These are phyloP conservation scores for Diaporthe aspalathi DNA, from an alignment of 2,329 filamentous ascomycete species.

Conservation along the genomic window DNA sequence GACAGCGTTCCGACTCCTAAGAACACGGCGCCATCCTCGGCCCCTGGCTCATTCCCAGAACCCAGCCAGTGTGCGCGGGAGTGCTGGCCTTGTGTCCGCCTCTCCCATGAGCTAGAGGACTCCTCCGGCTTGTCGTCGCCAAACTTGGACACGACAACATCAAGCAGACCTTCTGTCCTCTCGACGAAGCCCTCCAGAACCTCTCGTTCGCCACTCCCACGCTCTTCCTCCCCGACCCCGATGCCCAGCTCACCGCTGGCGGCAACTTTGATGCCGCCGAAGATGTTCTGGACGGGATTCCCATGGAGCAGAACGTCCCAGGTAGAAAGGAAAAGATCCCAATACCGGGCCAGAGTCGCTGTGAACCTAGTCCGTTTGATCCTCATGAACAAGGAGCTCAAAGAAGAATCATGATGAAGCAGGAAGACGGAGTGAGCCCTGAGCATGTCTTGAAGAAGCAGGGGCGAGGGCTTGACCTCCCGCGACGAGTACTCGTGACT, in stretches of 20 bases:
- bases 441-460: slow-evolving; percentile 83
- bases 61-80: slow-evolving; percentile 74
- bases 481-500: slow-evolving; percentile 85
- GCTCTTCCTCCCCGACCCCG: slow-evolving; percentile 94
- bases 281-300: slow-evolving; percentile 84
- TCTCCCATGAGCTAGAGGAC: slow-evolving; percentile 43
- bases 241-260: slow-evolving; percentile 92
- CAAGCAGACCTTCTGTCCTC: slow-evolving; percentile 84
- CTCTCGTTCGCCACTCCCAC: slow-evolving; percentile 92
- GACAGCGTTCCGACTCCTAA: slow-evolving; percentile 81
- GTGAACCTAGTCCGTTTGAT: slow-evolving; percentile 76
- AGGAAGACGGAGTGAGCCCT: slow-evolving; percentile 87
- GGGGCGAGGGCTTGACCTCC: slow-evolving; percentile 84
- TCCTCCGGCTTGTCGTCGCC: slow-evolving; percentile 60
- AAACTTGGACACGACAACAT: slow-evolving; percentile 89
- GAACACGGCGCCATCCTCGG: slow-evolving; percentile 88
- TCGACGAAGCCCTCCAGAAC: slow-evolving; percentile 89
- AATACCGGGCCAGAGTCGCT: slow-evolving; percentile 80
- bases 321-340: slow-evolving; percentile 75
- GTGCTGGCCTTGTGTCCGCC: slow-evolving; percentile 43
- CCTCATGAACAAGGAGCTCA: slow-evolving; percentile 76
- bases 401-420: slow-evolving; percentile 83
- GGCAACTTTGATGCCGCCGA: slow-evolving; percentile 87
- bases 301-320: slow-evolving; percentile 95
- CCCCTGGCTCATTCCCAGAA: slow-evolving; percentile 71